A percentile compares a stretch with the other conserved stretches of the same genome.
Conservation (phyloP, 2,329 filamentous ascomycete species). For the Xylaria sp. region DNA sequence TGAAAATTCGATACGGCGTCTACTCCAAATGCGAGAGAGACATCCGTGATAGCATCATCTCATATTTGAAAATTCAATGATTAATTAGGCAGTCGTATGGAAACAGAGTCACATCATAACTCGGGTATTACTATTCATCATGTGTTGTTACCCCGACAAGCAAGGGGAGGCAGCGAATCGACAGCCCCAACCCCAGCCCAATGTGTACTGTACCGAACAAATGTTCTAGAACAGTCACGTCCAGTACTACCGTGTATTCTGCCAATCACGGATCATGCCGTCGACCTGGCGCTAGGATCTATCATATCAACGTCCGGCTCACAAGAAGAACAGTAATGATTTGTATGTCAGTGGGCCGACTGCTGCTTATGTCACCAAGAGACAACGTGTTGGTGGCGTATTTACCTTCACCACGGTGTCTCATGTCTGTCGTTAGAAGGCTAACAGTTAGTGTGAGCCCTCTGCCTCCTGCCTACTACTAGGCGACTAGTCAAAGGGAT, state of each 20-base stretch:
- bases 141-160: slow-evolving; percentile 6
- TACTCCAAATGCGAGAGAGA: slow-evolving; percentile 5
- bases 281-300: not conserved
- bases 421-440: not conserved
- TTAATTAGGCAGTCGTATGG: slow-evolving; percentile 18
- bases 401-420: not conserved
- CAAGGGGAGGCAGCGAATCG: not conserved
- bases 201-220: slow-evolving; percentile 3
- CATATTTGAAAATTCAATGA: slow-evolving; percentile 24
- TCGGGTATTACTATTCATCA: slow-evolving; percentile 17
- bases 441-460: not conserved
- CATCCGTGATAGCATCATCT: slow-evolving; percentile 11
- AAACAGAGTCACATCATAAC: slow-evolving; percentile 3
- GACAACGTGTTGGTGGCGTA: not conserved
- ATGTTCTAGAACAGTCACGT: slow-evolving; percentile 12
- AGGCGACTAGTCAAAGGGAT: not conserved
- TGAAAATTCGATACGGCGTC: not conserved
- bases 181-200: not conserved
- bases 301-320: not conserved
- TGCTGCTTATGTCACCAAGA: not conserved
- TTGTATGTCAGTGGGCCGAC: not conserved
- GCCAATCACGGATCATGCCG: slow-evolving; percentile 5
- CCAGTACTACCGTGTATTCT: not conserved
- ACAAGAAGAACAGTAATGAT: slow-evolving; percentile 25
- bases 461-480: no score